Percentiles rank a stretch among this genome's conserved stretches.
These are phyloP conservation scores for Apiosordaria backusii DNA, from an alignment of 495 filamentous ascomycete species.

Conservation along the genomic window DNA sequence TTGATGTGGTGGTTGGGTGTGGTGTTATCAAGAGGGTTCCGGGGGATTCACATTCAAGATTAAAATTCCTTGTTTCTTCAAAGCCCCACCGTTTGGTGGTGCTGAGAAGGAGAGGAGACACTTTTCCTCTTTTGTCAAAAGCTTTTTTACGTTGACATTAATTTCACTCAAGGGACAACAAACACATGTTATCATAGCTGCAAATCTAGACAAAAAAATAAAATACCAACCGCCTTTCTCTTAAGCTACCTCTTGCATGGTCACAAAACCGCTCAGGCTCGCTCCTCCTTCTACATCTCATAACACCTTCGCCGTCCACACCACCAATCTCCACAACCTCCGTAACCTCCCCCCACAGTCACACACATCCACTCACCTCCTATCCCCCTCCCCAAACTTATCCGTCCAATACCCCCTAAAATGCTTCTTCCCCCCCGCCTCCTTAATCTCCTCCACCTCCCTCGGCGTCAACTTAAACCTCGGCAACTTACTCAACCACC, in stretches of 20 bases:
- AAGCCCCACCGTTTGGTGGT: no score
- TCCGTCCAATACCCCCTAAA: conserved; percentile 64
- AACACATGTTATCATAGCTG: no score
- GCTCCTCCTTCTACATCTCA: not conserved
- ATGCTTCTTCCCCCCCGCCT: conserved; percentile 62
- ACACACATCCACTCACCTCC: conserved; percentile 38
- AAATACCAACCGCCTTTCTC: no score
- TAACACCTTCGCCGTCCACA: not conserved
- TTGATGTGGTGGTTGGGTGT: no score
- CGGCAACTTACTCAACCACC: conserved; percentile 58
- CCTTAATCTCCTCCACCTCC: conserved; percentile 65
- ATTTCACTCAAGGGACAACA: no score
- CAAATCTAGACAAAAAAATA: no score
- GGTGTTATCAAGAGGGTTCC: no score
- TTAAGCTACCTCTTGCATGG: not conserved
- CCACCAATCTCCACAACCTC: not conserved
- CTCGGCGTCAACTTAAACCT: conserved; percentile 65
- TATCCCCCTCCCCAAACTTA: conserved; percentile 59
- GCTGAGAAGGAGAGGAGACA: no score
- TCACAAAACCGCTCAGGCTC: not conserved
- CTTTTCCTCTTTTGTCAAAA: no score
- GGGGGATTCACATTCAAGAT: no score
- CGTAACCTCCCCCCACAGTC: not conserved
- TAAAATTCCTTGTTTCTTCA: no score
- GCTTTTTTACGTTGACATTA: no score